Evolutionary conservation across 1,284 basidiomycete species (phyloP).

Genomic region (Inonotus obliquus): DNA sequence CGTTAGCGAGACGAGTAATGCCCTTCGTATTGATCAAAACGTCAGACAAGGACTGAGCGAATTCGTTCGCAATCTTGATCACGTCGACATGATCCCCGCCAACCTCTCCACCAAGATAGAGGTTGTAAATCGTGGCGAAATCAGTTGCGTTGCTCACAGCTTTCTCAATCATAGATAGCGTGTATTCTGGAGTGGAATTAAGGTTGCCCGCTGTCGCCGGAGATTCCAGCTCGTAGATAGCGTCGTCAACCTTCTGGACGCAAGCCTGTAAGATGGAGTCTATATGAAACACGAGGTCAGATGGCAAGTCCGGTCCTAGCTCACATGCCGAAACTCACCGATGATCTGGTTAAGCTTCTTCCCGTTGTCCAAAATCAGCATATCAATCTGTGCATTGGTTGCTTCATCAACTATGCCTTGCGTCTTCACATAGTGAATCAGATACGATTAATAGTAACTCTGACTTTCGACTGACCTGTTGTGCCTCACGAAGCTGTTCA

Average conservation of each 20-base stretch:
- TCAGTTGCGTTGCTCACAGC: slow-evolving; percentile 91
- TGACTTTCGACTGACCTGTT: slow-evolving; percentile 52
- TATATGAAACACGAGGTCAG: slow-evolving; percentile 35
- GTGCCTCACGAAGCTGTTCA: slow-evolving; percentile 83
- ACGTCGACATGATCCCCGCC: slow-evolving; percentile 97
- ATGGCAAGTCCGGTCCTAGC: slow-evolving; percentile 4
- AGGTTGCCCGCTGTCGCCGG: slow-evolving; percentile 91
- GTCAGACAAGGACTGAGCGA: slow-evolving; percentile 90
- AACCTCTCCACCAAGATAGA: slow-evolving; percentile 83
- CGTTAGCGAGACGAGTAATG: slow-evolving; percentile 86
- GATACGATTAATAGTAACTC: not conserved
- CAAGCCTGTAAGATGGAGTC: slow-evolving; percentile 97
- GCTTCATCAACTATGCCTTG: slow-evolving; percentile 85
- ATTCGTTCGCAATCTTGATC: slow-evolving; percentile 95
- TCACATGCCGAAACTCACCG: slow-evolving; percentile 42
- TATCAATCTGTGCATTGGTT: slow-evolving; percentile 95
- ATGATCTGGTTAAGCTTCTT: slow-evolving; percentile 99
- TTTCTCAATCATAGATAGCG: slow-evolving; percentile 98
- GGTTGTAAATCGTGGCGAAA: slow-evolving; percentile 92
- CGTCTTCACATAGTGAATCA: slow-evolving; percentile 41
- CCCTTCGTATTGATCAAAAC: slow-evolving; percentile 94
- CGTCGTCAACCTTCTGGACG: slow-evolving; percentile 95
- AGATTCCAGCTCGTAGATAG: slow-evolving; percentile 96
- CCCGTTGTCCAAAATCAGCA: slow-evolving; percentile 92
- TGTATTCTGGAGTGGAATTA: slow-evolving; percentile 96